Evolutionary conservation across 116 monocot species (phyloP), one percentile per base, ranked within the genome.

Genomic region (Thalassia testudinum): DNA sequence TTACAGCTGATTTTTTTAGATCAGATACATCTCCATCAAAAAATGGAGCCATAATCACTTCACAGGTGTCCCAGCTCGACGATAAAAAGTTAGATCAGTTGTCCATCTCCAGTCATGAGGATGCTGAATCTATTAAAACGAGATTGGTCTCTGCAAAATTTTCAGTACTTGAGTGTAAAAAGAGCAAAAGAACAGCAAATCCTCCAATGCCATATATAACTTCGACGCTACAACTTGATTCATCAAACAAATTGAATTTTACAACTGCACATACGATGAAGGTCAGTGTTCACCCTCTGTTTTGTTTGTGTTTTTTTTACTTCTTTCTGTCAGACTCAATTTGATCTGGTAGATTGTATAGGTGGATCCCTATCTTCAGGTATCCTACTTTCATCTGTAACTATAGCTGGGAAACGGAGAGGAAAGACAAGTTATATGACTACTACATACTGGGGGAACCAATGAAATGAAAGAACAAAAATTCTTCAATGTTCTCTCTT

Each of bases 191-290:
- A 37, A 62, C 70, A 17, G 82, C 53, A 60, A 88, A 78, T 59
- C 79, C 89, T 27, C 89, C 89, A 10, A 82, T 82, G 77, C 97
- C 97, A 12, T 97, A 85, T 63, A 89, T 82, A 51, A 97, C 97
- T 43, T 97, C 97, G 48, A 75, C 85, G 40, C 77, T 97, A 45
- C 97, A 89, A 65, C 97, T 89, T 49, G 97, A 97, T 66, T 67
- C 89, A 53, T 70, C 79, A 24, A 89, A 72, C 65, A 85, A 79
- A 28, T 65, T 97, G 50, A 67, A 85, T 57, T 97, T 97, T 60
- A 56, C 77, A 42, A 66, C 89, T 52, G 48, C 62, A 11, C 37
- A 89, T 66, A 97, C 97, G 40, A 95, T 95, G 88, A 81, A 85
- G 87, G 93, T 87, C 13, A 56, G 59, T 34, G 30, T 34, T 34